A percentile compares a stretch with the other conserved stretches of the same genome.
Conservation (phyloP, 108 stramenopile genomes). For the Skeletonema tropicum region DNA sequence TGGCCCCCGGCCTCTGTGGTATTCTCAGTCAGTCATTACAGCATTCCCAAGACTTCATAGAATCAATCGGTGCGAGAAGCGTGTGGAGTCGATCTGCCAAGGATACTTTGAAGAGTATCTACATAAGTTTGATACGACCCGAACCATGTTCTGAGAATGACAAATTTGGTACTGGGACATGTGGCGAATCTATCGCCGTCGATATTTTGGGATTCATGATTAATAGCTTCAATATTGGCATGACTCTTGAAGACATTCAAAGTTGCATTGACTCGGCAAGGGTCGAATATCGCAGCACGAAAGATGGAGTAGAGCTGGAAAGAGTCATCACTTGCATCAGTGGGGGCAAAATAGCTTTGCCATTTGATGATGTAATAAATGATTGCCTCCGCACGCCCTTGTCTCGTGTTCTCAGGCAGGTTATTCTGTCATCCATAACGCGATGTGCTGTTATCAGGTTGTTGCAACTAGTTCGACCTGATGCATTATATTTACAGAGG, state of each 20-base stretch:
- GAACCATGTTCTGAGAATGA: neutral
- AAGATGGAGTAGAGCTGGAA: conserved; percentile 9
- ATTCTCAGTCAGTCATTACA: conserved; percentile 7
- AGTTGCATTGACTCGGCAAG: conserved; percentile 3
- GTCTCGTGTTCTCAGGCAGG: neutral
- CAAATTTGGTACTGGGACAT: neutral
- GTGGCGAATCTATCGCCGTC: neutral
- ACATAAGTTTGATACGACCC: conserved; percentile 22
- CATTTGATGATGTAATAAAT: conserved; percentile 3
- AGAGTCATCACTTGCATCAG: conserved; percentile 11
- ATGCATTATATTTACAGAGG: conserved; percentile 5
- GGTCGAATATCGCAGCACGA: neutral
- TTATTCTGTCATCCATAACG: neutral
- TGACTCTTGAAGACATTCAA: conserved; percentile 6
- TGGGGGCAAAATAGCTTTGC: neutral
- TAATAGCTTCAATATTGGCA: conserved; percentile 1
- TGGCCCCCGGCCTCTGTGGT: conserved; percentile 16
- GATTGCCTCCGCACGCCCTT: neutral
- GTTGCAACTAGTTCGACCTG: neutral
- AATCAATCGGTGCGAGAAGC: conserved; percentile 4
- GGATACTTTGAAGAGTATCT: conserved; percentile 35
- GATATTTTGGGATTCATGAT: conserved; percentile 9
- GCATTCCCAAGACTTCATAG: conserved; percentile 10
- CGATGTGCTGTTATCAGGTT: conserved; percentile 2
- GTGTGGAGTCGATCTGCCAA: conserved; percentile 21